Evolutionary conservation across 768 basidiomycete genomes (phyloP).

Genomic region (Tylopilus balloui): DNA sequence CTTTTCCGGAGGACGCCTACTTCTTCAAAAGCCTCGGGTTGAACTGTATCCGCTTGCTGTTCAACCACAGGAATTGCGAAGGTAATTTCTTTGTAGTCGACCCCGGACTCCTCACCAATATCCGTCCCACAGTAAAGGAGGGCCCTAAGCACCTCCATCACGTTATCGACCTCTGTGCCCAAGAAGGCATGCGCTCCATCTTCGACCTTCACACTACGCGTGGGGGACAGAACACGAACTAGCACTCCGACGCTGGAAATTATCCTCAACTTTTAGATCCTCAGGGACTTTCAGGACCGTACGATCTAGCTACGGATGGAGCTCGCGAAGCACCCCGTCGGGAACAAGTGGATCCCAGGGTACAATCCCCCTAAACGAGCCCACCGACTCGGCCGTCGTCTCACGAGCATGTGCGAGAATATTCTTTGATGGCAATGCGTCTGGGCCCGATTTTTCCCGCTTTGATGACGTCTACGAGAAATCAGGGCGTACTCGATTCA

Average conservation of each 20-base stretch:
- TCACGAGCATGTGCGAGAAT: slow-evolving; percentile 67
- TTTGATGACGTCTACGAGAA: slow-evolving; percentile 59
- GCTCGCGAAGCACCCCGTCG: slow-evolving; percentile 70
- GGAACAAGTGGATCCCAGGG: slow-evolving; percentile 79
- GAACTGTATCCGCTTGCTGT: slow-evolving; percentile 73
- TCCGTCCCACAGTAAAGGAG: slow-evolving; percentile 36
- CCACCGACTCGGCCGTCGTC: slow-evolving; percentile 61
- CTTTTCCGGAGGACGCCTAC: slow-evolving; percentile 65
- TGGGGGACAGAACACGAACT: slow-evolving; percentile 72
- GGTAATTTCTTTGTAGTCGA: slow-evolving; percentile 10
- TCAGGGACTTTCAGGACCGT: slow-evolving; percentile 84
- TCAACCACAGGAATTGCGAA: slow-evolving; percentile 76
- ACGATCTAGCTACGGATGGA: slow-evolving; percentile 73
- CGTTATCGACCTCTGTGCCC: slow-evolving; percentile 70
- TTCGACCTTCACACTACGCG: slow-evolving; percentile 77
- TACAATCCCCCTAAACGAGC: slow-evolving; percentile 87
- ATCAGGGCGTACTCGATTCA: slow-evolving; percentile 73
- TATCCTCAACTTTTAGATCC: slow-evolving; percentile 75
- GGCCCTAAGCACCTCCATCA: slow-evolving; percentile 83
- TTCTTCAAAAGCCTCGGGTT: slow-evolving; percentile 77
- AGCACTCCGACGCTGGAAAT: slow-evolving; percentile 73
- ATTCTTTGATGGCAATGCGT: slow-evolving; percentile 84
- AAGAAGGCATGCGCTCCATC: slow-evolving; percentile 73
- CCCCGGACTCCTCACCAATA: background rate
- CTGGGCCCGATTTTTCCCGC: slow-evolving; percentile 71